Evolutionary conservation across 2,329 filamentous ascomycete genomes (phyloP).

Genomic region (Aureobasidium sp.): DNA sequence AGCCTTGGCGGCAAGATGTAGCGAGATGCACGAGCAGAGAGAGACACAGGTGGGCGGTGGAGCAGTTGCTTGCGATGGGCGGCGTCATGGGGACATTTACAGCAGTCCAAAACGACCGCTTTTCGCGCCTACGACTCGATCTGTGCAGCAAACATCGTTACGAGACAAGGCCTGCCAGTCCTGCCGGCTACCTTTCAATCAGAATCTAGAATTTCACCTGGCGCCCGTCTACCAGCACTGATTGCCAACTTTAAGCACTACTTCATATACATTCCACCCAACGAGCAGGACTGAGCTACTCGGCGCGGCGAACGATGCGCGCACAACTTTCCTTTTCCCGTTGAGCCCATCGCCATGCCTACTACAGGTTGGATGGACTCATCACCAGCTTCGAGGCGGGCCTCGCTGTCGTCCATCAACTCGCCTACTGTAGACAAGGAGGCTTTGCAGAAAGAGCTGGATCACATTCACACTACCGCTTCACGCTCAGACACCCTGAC

Average conservation of each 20-base stretch:
- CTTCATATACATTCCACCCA: background rate
- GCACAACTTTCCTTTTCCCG: constrained; percentile 22
- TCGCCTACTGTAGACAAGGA: constrained; percentile 56
- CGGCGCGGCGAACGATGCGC: constrained; percentile 9
- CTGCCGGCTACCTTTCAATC: background rate
- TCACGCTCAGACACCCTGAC: constrained; percentile 78
- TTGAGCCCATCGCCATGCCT: constrained; percentile 23
- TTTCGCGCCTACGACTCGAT: background rate
- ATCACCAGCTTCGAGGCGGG: constrained; percentile 29
- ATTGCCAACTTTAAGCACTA: background rate
- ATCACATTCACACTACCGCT: constrained; percentile 84
- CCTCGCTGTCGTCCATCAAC: constrained; percentile 33
- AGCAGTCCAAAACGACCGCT: background rate
- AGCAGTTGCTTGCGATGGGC: background rate
- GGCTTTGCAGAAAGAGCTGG: constrained; percentile 67
- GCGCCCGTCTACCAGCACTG: background rate
- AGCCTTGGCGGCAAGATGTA: background rate
- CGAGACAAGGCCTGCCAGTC: background rate
- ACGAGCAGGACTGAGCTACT: background rate
- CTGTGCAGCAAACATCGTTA: background rate
- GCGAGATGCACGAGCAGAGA: background rate
- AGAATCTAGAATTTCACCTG: background rate
- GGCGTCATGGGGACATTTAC: background rate
- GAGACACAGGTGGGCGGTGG: background rate
- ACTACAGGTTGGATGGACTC: constrained; percentile 26